Conservation (phyloP, 78 protist genomes). For the Guillardia theta region DNA sequence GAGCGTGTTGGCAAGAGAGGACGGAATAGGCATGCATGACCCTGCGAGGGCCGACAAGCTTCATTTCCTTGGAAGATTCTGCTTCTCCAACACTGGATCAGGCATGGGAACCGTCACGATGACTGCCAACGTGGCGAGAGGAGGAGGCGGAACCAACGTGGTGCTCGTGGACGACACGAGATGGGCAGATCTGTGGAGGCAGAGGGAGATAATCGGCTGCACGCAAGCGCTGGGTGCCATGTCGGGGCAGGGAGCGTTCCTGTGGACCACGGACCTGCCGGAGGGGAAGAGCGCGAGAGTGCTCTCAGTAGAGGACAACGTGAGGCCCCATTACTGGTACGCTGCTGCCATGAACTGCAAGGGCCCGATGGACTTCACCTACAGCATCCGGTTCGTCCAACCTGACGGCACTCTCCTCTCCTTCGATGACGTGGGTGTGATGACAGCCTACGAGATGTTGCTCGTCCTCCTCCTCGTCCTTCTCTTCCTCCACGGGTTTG, state of each 20-base stretch:
- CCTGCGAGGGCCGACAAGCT: neutral
- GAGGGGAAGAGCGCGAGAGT: neutral
- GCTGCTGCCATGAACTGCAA: neutral
- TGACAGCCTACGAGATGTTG: neutral
- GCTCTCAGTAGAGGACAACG: neutral
- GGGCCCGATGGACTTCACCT: neutral
- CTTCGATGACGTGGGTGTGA: neutral
- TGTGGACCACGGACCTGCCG: neutral
- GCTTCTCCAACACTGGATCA: neutral
- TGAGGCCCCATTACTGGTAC: neutral
- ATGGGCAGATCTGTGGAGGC: neutral
- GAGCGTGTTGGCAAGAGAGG: too few species aligned
- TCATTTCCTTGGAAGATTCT: neutral
- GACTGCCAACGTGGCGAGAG: neutral
- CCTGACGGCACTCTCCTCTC: neutral
- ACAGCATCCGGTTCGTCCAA: neutral
- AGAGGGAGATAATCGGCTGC: neutral
- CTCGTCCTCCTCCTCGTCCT: too few species aligned
- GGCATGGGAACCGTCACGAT: neutral
- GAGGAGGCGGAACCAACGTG: neutral
- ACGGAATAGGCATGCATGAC: too few species aligned
- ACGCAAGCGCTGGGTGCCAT: neutral
- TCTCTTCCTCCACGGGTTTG: too few species aligned
- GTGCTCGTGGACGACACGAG: neutral
- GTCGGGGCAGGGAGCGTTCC: neutral